phyloP scores from a whole-genome alignment of 176 grass and related monocot genomes.

The Juncus inflexus region DNA sequence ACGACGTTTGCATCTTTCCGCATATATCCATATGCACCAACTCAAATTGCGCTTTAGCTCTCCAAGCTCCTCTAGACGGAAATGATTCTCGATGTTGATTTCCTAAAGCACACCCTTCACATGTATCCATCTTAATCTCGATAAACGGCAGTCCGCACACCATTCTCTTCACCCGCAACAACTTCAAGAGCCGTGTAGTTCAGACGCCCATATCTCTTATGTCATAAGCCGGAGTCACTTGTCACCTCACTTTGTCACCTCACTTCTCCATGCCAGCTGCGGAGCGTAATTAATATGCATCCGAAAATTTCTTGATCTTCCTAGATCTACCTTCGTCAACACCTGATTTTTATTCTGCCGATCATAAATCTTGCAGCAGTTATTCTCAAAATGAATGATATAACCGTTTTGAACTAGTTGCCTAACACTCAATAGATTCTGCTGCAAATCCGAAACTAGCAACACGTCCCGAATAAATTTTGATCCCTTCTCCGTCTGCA shows the following conservation, averaged over 20 bases:
- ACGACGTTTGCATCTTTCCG: conserved; percentile 18
- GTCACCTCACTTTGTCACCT: too few species aligned
- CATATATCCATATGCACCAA: conserved; percentile 5
- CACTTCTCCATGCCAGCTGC: background rate
- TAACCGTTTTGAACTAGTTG: conserved; percentile 20
- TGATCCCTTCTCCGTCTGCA: background rate
- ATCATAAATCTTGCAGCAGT: background rate
- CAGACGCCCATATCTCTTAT: background rate
- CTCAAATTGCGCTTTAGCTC: conserved; percentile 2
- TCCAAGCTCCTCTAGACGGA: conserved; percentile 3
- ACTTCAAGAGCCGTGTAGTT: conserved; percentile 24
- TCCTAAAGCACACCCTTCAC: conserved; percentile 8
- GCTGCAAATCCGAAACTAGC: background rate
- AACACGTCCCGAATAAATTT: background rate
- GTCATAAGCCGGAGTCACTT: background rate
- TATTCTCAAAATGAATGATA: conserved; percentile 13
- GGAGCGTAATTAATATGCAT: background rate
- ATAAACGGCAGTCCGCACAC: background rate
- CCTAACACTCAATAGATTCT: background rate
- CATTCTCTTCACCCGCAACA: conserved; percentile 5
- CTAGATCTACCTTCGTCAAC: conserved; percentile 5
- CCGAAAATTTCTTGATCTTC: background rate
- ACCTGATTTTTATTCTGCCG: conserved; percentile 12
- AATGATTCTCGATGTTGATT: conserved; percentile 17
- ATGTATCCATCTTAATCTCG: background rate